These are phyloP conservation scores for Rhizopus arrhizus DNA, from an alignment of 371 early-diverging fungal species.

Conservation along the genomic window DNA sequence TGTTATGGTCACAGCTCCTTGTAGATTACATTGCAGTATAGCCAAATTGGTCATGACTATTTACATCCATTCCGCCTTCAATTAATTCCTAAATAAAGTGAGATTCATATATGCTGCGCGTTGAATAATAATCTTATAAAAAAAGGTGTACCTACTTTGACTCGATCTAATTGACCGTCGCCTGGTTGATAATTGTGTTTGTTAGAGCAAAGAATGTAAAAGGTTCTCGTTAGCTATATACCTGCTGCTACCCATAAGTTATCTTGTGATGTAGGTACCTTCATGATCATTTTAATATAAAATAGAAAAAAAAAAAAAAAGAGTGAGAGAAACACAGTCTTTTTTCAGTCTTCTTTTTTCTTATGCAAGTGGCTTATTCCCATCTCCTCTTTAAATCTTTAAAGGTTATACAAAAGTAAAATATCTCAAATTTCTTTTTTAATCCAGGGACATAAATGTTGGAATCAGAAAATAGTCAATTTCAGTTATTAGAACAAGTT, in stretches of 20 bases:
- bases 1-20: background rate
- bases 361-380: conserved; percentile 8
- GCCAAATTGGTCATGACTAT: conserved; percentile 71
- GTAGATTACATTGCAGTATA: conserved; percentile 68
- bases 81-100: conserved; percentile 37
- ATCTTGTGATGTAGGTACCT: conserved; percentile 32
- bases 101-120: no score
- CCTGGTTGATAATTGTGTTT: conserved; percentile 14
- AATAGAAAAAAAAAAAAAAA: background rate
- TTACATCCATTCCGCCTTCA: conserved; percentile 50
- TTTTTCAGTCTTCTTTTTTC: background rate
- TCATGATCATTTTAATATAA: conserved; percentile 12
- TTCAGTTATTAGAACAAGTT: conserved; percentile 48
- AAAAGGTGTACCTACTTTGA: conserved; percentile 32
- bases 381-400: conserved; percentile 2
- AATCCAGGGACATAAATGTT: background rate
- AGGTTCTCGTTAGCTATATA: conserved; percentile 9
- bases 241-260: conserved; percentile 57
- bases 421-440: background rate
- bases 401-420: background rate
- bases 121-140: background rate
- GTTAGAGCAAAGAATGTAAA: no score
- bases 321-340: background rate
- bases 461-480: conserved; percentile 23
- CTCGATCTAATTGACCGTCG: conserved; percentile 50